These are phyloP conservation scores for Xanthoparmelia taractica DNA, from an alignment of 495 filamentous ascomycete species.

Conservation along the genomic window DNA sequence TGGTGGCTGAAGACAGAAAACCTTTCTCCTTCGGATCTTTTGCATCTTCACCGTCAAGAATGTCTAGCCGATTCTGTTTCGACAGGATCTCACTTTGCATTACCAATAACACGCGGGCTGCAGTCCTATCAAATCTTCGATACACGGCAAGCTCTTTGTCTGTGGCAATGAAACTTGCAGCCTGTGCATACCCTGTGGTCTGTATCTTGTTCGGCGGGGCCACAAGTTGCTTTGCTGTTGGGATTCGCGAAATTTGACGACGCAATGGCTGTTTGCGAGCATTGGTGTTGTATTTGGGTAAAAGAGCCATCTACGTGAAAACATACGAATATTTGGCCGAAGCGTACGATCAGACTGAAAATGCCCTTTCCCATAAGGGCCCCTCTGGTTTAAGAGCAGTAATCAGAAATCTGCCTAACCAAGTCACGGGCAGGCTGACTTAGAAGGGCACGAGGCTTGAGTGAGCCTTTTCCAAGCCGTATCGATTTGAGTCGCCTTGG, in stretches of 20 bases:
- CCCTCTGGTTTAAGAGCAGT: background rate
- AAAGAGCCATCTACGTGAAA: background rate
- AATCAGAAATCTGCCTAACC: background rate
- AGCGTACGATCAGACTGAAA: background rate
- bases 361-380: background rate
- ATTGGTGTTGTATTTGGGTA: slow-evolving; percentile 6
- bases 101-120: slow-evolving; percentile 9
- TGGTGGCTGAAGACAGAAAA: slow-evolving; percentile 9
- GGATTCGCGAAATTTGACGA: background rate
- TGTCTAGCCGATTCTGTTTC: slow-evolving; percentile 7
- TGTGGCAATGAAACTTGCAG: slow-evolving; percentile 14
- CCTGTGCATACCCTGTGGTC: slow-evolving; percentile 11
- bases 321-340: background rate
- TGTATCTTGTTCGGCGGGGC: background rate
- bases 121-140: slow-evolving; percentile 15
- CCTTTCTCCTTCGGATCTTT: slow-evolving; percentile 7
- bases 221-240: background rate
- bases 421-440: slow-evolving; percentile 5
- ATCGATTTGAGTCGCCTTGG: background rate
- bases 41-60: slow-evolving; percentile 13
- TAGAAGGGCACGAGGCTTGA: background rate
- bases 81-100: slow-evolving; percentile 10
- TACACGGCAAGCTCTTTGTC: slow-evolving; percentile 18
- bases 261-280: background rate
- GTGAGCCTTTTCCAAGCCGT: background rate